Evolutionary conservation across 2,329 filamentous ascomycete genomes (phyloP), one percentile per base, ranked within the genome.

Genomic region (Claviceps sp.): DNA sequence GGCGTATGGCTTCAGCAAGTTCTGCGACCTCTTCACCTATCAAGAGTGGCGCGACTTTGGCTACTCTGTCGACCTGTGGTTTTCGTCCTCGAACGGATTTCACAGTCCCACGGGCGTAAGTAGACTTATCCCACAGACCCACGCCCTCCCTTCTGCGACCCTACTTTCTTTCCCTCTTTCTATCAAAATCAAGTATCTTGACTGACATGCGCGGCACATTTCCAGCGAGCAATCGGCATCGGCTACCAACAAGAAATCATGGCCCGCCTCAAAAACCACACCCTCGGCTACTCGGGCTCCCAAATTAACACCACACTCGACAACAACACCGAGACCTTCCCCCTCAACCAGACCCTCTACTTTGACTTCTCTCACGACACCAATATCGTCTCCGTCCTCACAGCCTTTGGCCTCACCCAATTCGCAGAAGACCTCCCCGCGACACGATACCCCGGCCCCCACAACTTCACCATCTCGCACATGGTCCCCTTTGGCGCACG

Each of bases 281-380:
- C 77, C 0, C 65, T 81, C 2, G 74, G 72, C 14, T 80, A 80
- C 60, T 76, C 75, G 0, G 72, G 72, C 26, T 79, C 76, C 0
- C 76, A 81, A 58, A 78, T 81, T 68, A 87, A 88, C 62, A 72
- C 77, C n/a, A 87, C 84, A 0, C 75, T 87, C 34, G 83, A 86
- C 68, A 78, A 74, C 61, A 86, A 76, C 64, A 74, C 74, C 0
- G 70, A 71, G 38, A 89, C 85, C 0, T 90, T 90, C 63, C 86
- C 86, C 0, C 67, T 86, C 4, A 78, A 88, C 61, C 86, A 90
- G 62, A 76, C 72, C 22, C 71, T 90, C 16, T 88, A 88, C 64
- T 77, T 89, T 48, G 86, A 89, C 69, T 89, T 89, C 64, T 82
- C 78, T 16, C 86, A 90, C 64, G 86, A 90, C 65, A 84, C 82